phyloP scores from a whole-genome alignment of 768 basidiomycete species.

The Macrocybe gigantea region DNA sequence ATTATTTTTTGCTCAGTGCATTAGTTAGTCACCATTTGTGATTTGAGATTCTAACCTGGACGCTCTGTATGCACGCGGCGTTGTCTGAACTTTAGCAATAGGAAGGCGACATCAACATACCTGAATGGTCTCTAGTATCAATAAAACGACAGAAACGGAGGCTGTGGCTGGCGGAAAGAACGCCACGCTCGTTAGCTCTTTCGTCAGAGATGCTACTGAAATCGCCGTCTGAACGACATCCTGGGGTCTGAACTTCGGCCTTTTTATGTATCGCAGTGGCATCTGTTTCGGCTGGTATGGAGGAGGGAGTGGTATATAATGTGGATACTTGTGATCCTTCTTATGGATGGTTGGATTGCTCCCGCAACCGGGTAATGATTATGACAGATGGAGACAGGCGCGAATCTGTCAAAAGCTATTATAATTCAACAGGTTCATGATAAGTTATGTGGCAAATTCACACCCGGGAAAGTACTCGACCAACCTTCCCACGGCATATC shows the following conservation, averaged over 20 bases:
- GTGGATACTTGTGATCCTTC: too few species aligned
- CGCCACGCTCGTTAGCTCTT: slow-evolving; percentile 17
- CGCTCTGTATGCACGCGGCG: slow-evolving; percentile 14
- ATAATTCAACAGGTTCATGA: too few species aligned
- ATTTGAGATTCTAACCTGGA: not conserved
- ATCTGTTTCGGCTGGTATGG: slow-evolving; percentile 1
- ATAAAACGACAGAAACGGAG: slow-evolving; percentile 31
- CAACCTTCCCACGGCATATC: too few species aligned
- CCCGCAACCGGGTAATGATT: too few species aligned
- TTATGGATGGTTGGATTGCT: too few species aligned
- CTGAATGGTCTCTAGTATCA: slow-evolving; percentile 41
- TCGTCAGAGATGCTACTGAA: slow-evolving; percentile 10
- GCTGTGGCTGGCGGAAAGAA: slow-evolving; percentile 38
- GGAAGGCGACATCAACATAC: slow-evolving; percentile 14
- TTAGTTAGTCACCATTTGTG: too few species aligned
- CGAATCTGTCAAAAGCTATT: too few species aligned
- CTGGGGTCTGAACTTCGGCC: slow-evolving; percentile 6
- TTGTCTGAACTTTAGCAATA: not conserved
- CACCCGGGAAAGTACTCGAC: too few species aligned
- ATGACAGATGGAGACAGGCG: too few species aligned
- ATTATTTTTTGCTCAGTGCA: slow-evolving; percentile 9
- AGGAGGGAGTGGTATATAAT: too few species aligned
- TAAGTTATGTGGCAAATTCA: too few species aligned
- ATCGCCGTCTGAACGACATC: slow-evolving; percentile 14
- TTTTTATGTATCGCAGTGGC: slow-evolving; percentile 14